phyloP scores from a whole-genome alignment of 192 early-diverging fungal genomes.

The Linnemannia exigua region DNA sequence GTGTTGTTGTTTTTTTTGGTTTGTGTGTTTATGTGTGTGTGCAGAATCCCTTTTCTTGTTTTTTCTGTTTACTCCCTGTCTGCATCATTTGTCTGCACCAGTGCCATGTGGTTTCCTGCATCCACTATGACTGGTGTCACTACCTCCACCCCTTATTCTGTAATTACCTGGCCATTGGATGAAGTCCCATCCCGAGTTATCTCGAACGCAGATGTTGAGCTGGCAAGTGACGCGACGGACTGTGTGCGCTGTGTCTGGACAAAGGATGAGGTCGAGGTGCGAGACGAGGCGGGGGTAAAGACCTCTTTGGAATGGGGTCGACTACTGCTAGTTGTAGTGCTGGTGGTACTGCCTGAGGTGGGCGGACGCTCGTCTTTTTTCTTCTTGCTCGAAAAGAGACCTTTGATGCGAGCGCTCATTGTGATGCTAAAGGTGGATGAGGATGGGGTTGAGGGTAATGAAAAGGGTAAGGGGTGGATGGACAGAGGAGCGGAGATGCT shows the following conservation, averaged over 20 bases:
- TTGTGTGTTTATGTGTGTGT: background rate
- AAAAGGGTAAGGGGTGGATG: background rate
- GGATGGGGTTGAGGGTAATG: background rate
- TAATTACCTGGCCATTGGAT: conserved; percentile 26
- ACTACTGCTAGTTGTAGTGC: background rate
- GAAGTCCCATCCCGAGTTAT: conserved; percentile 9
- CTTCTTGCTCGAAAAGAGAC: conserved; percentile 55
- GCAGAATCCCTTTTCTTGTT: background rate
- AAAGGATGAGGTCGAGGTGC: conserved; percentile 24
- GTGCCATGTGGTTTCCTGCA: background rate
- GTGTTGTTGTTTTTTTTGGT: background rate
- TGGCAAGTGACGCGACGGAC: conserved; percentile 20
- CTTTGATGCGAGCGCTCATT: conserved; percentile 56
- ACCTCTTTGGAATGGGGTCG: conserved; percentile 26
- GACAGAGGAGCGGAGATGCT: background rate
- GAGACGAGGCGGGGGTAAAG: conserved; percentile 7
- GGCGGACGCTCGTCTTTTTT: conserved; percentile 32
- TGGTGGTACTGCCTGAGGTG: background rate
- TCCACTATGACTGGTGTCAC: background rate
- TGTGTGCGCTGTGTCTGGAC: conserved; percentile 11
- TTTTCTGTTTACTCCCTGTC: background rate
- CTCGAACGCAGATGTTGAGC: conserved; percentile 23
- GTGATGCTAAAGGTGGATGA: background rate
- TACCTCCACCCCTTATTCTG: background rate
- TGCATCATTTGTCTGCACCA: background rate